Percentiles rank a stretch among this genome's conserved stretches.
Evolutionary conservation across 176 grass and related monocot species (phyloP).

Genomic region (sorghum (Sorghum bicolor)): Sorghum_bicolor_NCBIv3 NC_012870.2:62799001-62799500

Average conservation of each 20-base stretch:
- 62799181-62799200: slow-evolving; percentile 84
- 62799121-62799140: slow-evolving; percentile 83
- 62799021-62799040: background rate
- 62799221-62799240: background rate
- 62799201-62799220: slow-evolving; percentile 59
- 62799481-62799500: slow-evolving; percentile 81
- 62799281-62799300: background rate
- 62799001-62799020: background rate
- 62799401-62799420: slow-evolving; percentile 41
- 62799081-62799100: background rate
- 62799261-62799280: background rate
- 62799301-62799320: background rate
- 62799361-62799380: background rate
- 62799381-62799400: slow-evolving; percentile 5
- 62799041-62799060: background rate
- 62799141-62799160: slow-evolving; percentile 82
- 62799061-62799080: background rate
- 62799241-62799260: slow-evolving; percentile 4
- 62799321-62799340: background rate
- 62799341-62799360: background rate
- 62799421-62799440: slow-evolving; percentile 66
- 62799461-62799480: slow-evolving; percentile 63
- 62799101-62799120: slow-evolving; percentile 72
- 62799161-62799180: slow-evolving; percentile 84
- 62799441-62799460: slow-evolving; percentile 71